Evolutionary conservation across 2,329 filamentous ascomycete species (phyloP), one percentile per base, ranked within the genome.

Genomic region (Dactylellina sp.): DNA sequence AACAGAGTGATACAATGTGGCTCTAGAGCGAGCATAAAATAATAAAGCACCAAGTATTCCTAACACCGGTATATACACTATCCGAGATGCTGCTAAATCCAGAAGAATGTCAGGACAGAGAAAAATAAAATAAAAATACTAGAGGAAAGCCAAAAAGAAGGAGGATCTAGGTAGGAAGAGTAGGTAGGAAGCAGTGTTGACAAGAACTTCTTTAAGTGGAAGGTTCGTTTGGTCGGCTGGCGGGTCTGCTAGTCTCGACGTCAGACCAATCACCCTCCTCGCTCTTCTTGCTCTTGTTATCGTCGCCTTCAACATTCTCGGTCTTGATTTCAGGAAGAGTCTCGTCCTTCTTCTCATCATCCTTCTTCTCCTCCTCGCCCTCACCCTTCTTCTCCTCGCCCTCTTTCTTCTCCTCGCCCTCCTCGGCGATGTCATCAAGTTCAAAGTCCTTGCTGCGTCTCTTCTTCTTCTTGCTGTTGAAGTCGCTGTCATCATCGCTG

Each of bases 241-340:
- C 70, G 37, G 70, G 70, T 50, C 70, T 65, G 70, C 70, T 74
- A 66, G 70, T 74, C 50, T 75, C 71, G 42, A 75, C 52, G 28
- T 75, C 71, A 7, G 71, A 75, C 71, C 71, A 75, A 49, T 75
- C 71, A 40, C 70, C 70, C 50, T 74, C 70, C 50, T 74, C 70
- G 56, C 70, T 74, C 61, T 72, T 72, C 68, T 74, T 74, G 70
- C 70, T 74, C 70, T 74, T 74, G 70, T 32, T 74, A 32, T 74
- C 70, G 32, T 66, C 70, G 4, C 66, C 66, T 12, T 71, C 66
- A 1, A 50, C 55, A 16, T 20, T 61, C 39, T 74, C 70, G 4
- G 61, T 66, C 61, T 74, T 74, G 42, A 63, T 71, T 50, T 71
- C 65, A 1, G 65, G 65, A 20, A 71, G 18, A 7, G 24, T 32